Evolutionary conservation across 768 basidiomycete genomes (phyloP).

Genomic region (Macrolepiota albuminosa): DNA sequence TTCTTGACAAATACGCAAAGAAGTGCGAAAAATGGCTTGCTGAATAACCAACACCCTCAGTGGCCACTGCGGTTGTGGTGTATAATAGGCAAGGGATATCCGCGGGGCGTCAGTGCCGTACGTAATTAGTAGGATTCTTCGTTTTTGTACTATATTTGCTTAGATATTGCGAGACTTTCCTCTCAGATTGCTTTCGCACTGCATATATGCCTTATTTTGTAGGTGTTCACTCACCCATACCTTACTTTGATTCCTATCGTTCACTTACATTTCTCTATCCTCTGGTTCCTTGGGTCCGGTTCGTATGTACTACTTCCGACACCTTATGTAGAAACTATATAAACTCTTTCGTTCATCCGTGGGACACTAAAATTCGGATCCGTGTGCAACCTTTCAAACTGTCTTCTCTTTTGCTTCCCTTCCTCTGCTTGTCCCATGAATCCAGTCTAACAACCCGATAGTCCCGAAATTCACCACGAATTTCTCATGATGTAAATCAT

Average conservation of each 20-base stretch:
- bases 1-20: slow-evolving; percentile 92
- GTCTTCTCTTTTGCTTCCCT: slow-evolving; percentile 1
- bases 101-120: slow-evolving; percentile 6
- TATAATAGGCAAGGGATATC: slow-evolving; percentile 3
- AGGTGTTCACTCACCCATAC: slow-evolving; percentile 6
- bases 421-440: slow-evolving; percentile 15
- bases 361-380: not conserved
- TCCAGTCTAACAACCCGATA: slow-evolving; percentile 22
- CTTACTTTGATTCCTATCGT: slow-evolving; percentile 8
- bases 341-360: not conserved
- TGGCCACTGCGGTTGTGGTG: not conserved
- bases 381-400: not conserved
- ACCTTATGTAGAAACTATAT: slow-evolving; percentile 13
- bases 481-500: slow-evolving; percentile 26
- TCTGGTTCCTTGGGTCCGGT: slow-evolving; percentile 10
- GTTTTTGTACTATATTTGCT: slow-evolving; percentile 15
- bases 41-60: slow-evolving; percentile 44
- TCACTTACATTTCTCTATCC: slow-evolving; percentile 4
- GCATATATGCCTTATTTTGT: slow-evolving; percentile 12
- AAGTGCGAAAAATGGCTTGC: slow-evolving; percentile 91
- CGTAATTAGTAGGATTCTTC: slow-evolving; percentile 1
- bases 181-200: slow-evolving; percentile 9
- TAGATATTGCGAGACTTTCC: slow-evolving; percentile 7
- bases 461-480: slow-evolving; percentile 23
- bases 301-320: slow-evolving; percentile 7